A percentile compares a stretch with the other conserved stretches of the same genome.
phyloP scores from a whole-genome alignment of 2,329 filamentous ascomycete species.

The Colletotrichum chrysophilum region DNA sequence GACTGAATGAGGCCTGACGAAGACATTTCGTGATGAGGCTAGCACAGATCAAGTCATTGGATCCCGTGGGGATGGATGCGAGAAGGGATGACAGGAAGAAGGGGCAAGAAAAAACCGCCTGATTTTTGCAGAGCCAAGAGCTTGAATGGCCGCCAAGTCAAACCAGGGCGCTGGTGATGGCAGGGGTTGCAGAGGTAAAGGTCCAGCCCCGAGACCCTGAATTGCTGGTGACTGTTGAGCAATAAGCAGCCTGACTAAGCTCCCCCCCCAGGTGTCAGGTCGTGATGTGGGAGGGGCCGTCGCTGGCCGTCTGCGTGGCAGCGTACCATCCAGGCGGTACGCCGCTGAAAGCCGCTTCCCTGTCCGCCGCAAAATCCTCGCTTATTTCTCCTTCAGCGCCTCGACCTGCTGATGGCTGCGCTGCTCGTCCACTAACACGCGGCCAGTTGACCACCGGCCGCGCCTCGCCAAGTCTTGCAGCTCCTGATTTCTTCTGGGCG shows the following conservation, averaged over 20 bases:
- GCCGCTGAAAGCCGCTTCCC: background rate
- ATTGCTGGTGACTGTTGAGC: background rate
- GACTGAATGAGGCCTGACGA: background rate
- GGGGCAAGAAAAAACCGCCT: slow-evolving; percentile 3
- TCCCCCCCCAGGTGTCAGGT: background rate
- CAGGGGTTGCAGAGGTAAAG: background rate
- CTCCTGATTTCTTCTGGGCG: slow-evolving; percentile 13
- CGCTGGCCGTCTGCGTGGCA: background rate
- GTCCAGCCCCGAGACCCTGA: background rate
- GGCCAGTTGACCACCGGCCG: background rate
- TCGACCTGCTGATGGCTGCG: background rate
- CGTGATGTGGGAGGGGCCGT: background rate
- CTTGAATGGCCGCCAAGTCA: slow-evolving; percentile 18
- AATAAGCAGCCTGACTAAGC: background rate
- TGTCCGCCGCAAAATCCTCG: background rate
- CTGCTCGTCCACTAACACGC: background rate
- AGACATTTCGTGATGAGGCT: background rate
- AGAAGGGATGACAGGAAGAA: slow-evolving; percentile 1
- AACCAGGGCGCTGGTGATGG: background rate
- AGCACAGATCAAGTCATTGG: background rate
- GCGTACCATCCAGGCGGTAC: slow-evolving; percentile 9
- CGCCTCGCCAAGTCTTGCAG: slow-evolving; percentile 16
- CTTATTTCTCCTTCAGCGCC: background rate
- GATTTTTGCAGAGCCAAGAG: slow-evolving; percentile 22
- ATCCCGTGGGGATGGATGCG: background rate